phyloP scores from a whole-genome alignment of 2,329 filamentous ascomycete genomes.

The Pseudocercospora macadamiae region DNA sequence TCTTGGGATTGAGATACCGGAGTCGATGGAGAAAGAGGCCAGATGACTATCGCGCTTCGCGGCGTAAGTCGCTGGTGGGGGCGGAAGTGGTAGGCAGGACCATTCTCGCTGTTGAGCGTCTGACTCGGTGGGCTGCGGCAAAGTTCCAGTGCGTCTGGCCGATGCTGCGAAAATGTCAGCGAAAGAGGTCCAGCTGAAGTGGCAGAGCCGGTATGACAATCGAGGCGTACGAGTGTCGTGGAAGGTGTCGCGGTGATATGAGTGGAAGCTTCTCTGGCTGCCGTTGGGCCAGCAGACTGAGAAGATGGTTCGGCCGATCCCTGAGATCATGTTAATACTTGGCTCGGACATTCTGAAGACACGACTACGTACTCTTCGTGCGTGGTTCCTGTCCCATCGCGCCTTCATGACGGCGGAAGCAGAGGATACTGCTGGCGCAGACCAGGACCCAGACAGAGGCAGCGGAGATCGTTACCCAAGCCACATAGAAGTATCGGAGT shows the following conservation, averaged over 20 bases:
- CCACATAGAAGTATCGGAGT: slow-evolving; percentile 4
- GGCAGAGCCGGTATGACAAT: neutral
- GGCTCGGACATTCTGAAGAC: neutral
- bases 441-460: slow-evolving; percentile 6
- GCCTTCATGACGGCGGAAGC: neutral
- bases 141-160: neutral
- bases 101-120: too few species aligned
- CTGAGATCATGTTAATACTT: neutral
- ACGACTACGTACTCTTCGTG: neutral
- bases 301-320: neutral
- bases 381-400: neutral
- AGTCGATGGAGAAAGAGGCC: neutral
- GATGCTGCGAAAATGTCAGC: neutral
- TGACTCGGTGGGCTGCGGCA: neutral
- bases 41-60: neutral
- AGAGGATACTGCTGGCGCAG: neutral
- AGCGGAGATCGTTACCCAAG: slow-evolving; percentile 6
- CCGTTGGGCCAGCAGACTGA: slow-evolving; percentile 4
- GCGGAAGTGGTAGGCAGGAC: neutral
- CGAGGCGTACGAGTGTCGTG: neutral
- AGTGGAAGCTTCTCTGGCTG: slow-evolving; percentile 1
- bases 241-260: neutral
- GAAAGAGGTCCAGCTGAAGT: neutral
- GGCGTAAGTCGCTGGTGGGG: neutral
- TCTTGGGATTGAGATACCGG: neutral